Conservation (phyloP, 2,329 filamentous ascomycete species). For the Diaporthe eres region DNA sequence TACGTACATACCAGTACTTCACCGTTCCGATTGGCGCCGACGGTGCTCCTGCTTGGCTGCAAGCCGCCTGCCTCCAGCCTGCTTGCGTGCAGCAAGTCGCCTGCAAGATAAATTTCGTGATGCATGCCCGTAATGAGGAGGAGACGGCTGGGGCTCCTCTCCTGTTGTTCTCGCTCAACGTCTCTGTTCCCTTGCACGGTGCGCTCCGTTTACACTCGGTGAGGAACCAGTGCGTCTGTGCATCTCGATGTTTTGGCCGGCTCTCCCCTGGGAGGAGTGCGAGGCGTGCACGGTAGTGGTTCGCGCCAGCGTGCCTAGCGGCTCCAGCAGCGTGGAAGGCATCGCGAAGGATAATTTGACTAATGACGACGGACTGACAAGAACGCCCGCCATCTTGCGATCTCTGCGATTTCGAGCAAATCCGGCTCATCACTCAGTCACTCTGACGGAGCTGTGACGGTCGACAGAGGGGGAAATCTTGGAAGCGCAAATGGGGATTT, state of each 20-base stretch:
- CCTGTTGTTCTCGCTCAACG: neutral
- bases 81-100: constrained; percentile 22
- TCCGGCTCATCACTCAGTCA: neutral
- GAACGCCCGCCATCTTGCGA: neutral
- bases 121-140: neutral
- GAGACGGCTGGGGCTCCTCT: neutral
- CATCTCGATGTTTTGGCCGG: constrained; percentile 1
- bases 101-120: constrained; percentile 31
- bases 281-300: constrained; percentile 24
- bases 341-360: constrained; percentile 3
- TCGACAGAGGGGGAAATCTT: neutral
- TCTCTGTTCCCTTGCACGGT: neutral
- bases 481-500: constrained; percentile 28
- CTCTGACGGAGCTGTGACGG: constrained; percentile 13
- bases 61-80: constrained; percentile 15
- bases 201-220: neutral
- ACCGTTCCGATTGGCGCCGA: constrained; percentile 4
- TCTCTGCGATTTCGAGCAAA: neutral
- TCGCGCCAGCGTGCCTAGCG: constrained; percentile 17
- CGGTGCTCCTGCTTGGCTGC: constrained; percentile 6
- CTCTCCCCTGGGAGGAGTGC: neutral
- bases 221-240: neutral
- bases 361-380: neutral
- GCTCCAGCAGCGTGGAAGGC: constrained; percentile 15
- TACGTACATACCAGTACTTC: neutral